These are phyloP conservation scores for Agrostemma githago DNA, from an alignment of 148 eudicot genomes.

Conservation along the genomic window DNA sequence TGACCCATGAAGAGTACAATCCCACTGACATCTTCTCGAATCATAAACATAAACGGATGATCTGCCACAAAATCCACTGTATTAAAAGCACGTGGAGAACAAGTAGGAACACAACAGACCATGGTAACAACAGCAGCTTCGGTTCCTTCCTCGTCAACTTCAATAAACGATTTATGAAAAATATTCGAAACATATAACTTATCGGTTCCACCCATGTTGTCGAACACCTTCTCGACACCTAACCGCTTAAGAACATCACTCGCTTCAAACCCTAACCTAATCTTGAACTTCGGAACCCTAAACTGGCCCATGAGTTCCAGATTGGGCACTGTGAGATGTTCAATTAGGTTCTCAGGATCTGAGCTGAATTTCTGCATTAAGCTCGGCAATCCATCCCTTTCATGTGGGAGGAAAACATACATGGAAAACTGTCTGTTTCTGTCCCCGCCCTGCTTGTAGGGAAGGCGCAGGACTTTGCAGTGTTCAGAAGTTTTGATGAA, in stretches of 20 bases:
- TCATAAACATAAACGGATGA: not conserved
- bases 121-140: constrained; percentile 75
- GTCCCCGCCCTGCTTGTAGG: constrained; percentile 67
- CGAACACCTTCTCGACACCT: constrained; percentile 53
- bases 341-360: constrained; percentile 19
- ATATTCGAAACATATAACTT: constrained; percentile 58
- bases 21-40: not conserved
- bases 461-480: constrained; percentile 67
- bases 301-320: no score
- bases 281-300: constrained; percentile 59
- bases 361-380: constrained; percentile 30
- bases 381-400: constrained; percentile 53
- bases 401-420: constrained; percentile 74
- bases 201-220: constrained; percentile 46
- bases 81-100: no score
- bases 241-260: constrained; percentile 48
- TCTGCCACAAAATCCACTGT: constrained; percentile 94
- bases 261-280: constrained; percentile 70
- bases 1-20: not conserved
- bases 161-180: constrained; percentile 70
- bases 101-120: constrained; percentile 49
- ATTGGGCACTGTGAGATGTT: no score
- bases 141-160: constrained; percentile 83
- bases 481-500: constrained; percentile 36
- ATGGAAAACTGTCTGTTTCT: constrained; percentile 60